Evolutionary conservation across 805 yeast species (phyloP).

Genomic region (Candida sphagnicola): DNA sequence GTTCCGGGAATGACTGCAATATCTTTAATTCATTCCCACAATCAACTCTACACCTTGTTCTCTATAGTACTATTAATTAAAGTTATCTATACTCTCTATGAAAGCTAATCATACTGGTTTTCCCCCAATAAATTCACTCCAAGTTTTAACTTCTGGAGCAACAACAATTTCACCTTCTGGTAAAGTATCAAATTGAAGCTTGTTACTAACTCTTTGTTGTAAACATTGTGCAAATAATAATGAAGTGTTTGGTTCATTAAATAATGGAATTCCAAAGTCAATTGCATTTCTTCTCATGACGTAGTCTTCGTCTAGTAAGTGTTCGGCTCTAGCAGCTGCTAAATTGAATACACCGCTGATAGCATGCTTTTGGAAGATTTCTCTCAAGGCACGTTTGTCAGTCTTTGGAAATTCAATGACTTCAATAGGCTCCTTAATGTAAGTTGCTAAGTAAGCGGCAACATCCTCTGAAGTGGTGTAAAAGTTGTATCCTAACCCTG

Average conservation of each 20-base stretch:
- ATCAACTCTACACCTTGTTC: too few species aligned
- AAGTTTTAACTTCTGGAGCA: conserved; percentile 85
- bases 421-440: conserved; percentile 46
- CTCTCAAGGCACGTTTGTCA: conserved; percentile 90
- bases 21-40: too few species aligned
- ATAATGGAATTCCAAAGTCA: conserved; percentile 93
- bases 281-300: conserved; percentile 99
- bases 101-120: conserved; percentile 59
- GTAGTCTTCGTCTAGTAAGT: conserved; percentile 82
- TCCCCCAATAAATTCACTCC: conserved; percentile 97
- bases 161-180: conserved; percentile 43
- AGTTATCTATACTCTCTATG: not conserved
- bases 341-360: conserved; percentile 87
- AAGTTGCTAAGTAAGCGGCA: conserved; percentile 59
- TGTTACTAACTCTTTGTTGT: conserved; percentile 58
- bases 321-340: conserved; percentile 86
- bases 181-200: conserved; percentile 45
- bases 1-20: too few species aligned
- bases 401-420: conserved; percentile 88
- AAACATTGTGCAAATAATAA: conserved; percentile 80
- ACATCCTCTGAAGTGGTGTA: conserved; percentile 75
- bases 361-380: conserved; percentile 83
- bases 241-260: conserved; percentile 95
- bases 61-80: not conserved
- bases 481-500: conserved; percentile 75